A percentile compares a stretch with the other conserved stretches of the same genome.
Evolutionary conservation across 2,329 filamentous ascomycete species (phyloP).

Genomic region (Colletotrichum sp.): DNA sequence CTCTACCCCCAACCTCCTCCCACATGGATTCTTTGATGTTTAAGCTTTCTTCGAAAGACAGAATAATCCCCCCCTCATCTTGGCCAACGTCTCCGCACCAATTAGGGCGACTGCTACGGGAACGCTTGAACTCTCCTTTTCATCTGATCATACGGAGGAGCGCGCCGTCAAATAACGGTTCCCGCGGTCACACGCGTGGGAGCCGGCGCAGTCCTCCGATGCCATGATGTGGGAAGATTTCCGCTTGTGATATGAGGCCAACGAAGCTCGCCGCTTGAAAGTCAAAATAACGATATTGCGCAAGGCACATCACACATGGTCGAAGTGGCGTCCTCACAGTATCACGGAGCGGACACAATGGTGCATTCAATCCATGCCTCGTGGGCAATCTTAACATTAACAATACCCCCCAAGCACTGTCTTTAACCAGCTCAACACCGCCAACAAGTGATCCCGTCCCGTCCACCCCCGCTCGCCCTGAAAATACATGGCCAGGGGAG

Average conservation of each 20-base stretch:
- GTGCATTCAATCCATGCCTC: not conserved
- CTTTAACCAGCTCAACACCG: not conserved
- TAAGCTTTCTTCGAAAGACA: not conserved
- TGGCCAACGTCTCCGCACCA: not conserved
- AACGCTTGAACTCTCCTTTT: not conserved
- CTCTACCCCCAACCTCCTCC: not conserved
- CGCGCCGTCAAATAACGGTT: not conserved
- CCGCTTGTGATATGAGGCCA: not conserved
- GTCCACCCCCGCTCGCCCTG: not conserved
- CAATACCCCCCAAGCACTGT: not conserved
- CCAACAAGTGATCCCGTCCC: not conserved
- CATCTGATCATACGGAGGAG: not conserved
- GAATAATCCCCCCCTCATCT: not conserved
- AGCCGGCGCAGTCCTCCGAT: not conserved
- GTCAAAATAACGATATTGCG: not conserved
- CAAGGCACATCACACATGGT: not conserved
- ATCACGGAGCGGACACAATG: not conserved
- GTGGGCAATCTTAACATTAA: conserved; percentile 12
- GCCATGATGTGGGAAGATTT: not conserved
- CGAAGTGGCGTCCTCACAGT: not conserved
- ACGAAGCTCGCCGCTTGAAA: not conserved
- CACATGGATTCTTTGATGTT: not conserved
- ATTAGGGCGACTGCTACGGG: not conserved
- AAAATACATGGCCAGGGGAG: conserved; percentile 1
- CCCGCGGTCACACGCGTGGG: not conserved